phyloP scores from a whole-genome alignment of 2,329 filamentous ascomycete species.

The Gyromitra esculenta region DNA sequence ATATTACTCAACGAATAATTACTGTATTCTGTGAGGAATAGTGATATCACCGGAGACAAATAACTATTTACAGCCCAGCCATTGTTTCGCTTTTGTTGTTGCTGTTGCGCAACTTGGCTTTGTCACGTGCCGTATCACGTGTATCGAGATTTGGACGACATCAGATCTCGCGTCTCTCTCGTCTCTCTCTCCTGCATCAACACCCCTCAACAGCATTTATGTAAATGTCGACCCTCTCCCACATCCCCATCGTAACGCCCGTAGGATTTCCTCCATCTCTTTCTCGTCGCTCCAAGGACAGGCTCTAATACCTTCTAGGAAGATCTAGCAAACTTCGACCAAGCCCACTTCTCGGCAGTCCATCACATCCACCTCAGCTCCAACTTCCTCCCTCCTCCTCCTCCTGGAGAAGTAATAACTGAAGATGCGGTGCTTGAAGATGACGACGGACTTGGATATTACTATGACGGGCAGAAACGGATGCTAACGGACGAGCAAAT shows the following conservation, averaged over 20 bases:
- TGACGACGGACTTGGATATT: conserved; percentile 78
- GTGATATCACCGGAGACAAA: too few relatives aligned
- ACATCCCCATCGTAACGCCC: conserved; percentile 60
- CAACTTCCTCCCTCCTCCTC: conserved; percentile 62
- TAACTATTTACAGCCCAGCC: too few relatives aligned
- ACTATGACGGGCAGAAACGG: conserved; percentile 84
- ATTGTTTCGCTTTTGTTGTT: background rate
- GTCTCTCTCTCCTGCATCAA: background rate
- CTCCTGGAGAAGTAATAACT: conserved; percentile 56
- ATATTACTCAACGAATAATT: background rate
- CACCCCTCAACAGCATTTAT: background rate
- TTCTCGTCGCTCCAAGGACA: background rate
- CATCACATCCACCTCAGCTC: conserved; percentile 64
- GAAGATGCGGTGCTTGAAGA: conserved; percentile 63
- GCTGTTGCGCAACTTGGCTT: background rate
- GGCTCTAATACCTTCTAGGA: conserved; percentile 62
- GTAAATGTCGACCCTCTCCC: conserved; percentile 44
- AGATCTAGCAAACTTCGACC: conserved; percentile 70
- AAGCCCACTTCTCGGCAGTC: conserved; percentile 68
- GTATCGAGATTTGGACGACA: background rate
- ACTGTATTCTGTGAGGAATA: too few relatives aligned
- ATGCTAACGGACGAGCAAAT: conserved; percentile 93
- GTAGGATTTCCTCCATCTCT: conserved; percentile 56
- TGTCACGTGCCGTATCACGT: background rate
- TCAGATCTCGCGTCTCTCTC: conserved; percentile 1